A percentile compares a stretch with the other conserved stretches of the same genome.
Evolutionary conservation across 2,329 filamentous ascomycete species (phyloP).

Genomic region (Colletotrichum sp.): DNA sequence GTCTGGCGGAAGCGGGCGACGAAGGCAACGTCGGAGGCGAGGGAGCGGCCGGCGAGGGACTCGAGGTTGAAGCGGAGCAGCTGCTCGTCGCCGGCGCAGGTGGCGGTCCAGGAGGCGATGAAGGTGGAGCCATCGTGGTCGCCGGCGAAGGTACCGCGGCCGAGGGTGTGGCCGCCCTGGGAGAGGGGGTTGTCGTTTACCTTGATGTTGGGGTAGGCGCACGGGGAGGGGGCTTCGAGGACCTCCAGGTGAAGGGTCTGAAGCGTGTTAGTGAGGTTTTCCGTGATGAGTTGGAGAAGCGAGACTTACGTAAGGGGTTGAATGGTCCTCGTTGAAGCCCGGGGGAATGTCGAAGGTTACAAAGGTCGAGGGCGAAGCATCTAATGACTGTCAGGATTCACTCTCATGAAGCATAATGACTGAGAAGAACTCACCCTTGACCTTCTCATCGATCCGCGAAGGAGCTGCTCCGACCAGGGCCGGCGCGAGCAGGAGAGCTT

Average conservation of each 20-base stretch:
- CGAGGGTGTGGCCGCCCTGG: slow-evolving; percentile 42
- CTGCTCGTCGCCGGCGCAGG: slow-evolving; percentile 50
- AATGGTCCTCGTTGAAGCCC: slow-evolving; percentile 8
- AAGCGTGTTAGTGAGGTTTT: neutral
- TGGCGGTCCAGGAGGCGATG: slow-evolving; percentile 51
- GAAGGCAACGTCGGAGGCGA: slow-evolving; percentile 42
- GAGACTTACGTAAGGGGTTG: slow-evolving; percentile 1
- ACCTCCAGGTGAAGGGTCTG: slow-evolving; percentile 50
- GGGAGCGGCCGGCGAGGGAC: slow-evolving; percentile 43
- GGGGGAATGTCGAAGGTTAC: slow-evolving; percentile 20
- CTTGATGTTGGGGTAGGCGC: slow-evolving; percentile 51
- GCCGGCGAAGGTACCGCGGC: slow-evolving; percentile 45
- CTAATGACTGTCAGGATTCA: neutral
- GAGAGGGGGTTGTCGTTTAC: slow-evolving; percentile 49
- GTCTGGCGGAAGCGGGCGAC: slow-evolving; percentile 52
- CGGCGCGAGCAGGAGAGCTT: slow-evolving; percentile 38
- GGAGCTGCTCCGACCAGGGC: slow-evolving; percentile 34
- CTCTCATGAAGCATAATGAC: neutral
- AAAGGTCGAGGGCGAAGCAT: slow-evolving; percentile 14
- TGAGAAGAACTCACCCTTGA: neutral
- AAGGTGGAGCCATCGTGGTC: slow-evolving; percentile 40
- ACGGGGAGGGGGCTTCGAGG: slow-evolving; percentile 47
- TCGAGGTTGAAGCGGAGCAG: slow-evolving; percentile 48
- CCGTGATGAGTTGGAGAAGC: neutral
- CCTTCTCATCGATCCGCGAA: slow-evolving; percentile 2